A percentile compares a stretch with the other conserved stretches of the same genome.
Evolutionary conservation across 441 rosid species (phyloP).

Genomic region (Pelargonium cotyledonis): DNA sequence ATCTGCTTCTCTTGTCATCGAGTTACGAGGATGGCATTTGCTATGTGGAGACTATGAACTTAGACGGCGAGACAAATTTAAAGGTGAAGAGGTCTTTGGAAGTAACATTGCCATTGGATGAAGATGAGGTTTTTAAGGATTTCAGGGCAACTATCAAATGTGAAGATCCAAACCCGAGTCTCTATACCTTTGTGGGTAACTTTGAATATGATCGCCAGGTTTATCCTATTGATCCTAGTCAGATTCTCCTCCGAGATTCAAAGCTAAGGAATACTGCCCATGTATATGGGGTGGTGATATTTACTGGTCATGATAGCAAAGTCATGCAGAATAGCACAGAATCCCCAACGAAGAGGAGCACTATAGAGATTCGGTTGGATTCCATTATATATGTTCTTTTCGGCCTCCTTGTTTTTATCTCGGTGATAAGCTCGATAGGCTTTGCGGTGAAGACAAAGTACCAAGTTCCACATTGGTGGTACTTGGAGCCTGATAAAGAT

Average conservation of each 20-base stretch:
- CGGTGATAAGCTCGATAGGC: slow-evolving; percentile 46
- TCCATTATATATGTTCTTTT: slow-evolving; percentile 51
- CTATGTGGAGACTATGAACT: slow-evolving; percentile 73
- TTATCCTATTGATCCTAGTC: slow-evolving; percentile 51
- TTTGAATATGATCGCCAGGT: slow-evolving; percentile 42
- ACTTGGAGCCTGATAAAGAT: slow-evolving; percentile 44
- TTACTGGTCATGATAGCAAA: slow-evolving; percentile 74
- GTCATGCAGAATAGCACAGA: slow-evolving; percentile 60
- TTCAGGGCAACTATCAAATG: slow-evolving; percentile 54
- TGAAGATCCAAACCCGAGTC: slow-evolving; percentile 71
- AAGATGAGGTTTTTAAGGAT: slow-evolving; percentile 38
- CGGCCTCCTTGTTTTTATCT: slow-evolving; percentile 31
- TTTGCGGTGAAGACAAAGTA: slow-evolving; percentile 49
- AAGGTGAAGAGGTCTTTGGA: slow-evolving; percentile 61
- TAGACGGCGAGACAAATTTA: slow-evolving; percentile 71
- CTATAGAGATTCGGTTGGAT: slow-evolving; percentile 60
- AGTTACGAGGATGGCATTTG: slow-evolving; percentile 62
- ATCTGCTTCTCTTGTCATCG: slow-evolving; percentile 52
- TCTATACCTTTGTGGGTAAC: slow-evolving; percentile 53
- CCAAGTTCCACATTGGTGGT: slow-evolving; percentile 50
- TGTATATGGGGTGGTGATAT: slow-evolving; percentile 56
- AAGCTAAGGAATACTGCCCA: slow-evolving; percentile 70
- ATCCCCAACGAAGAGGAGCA: slow-evolving; percentile 67
- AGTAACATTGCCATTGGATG: slow-evolving; percentile 44
- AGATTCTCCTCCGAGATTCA: slow-evolving; percentile 64